Evolutionary conservation across 2,329 filamentous ascomycete species (phyloP), one percentile per base, ranked within the genome.

Genomic region (Pleurostoma richardsiae): DNA sequence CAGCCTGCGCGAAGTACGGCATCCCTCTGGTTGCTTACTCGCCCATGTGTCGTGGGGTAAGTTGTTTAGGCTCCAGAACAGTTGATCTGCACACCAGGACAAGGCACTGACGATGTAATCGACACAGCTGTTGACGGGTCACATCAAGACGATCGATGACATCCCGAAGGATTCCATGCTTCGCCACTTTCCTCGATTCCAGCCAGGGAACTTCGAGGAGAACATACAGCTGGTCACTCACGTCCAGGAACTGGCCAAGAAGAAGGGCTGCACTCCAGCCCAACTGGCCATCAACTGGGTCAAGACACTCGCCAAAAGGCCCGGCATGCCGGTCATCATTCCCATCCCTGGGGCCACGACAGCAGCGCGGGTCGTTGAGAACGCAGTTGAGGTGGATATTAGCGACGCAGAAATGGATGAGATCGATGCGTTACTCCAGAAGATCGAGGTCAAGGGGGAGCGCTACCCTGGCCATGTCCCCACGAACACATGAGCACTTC

Each of bases 21-120:
- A 83, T 85, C 41, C 74, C 79, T 0, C 66, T 84, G 40, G 56
- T 82, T 3, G 77, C 76, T 2, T 83, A 63, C 51, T 46, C 83
- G 40, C 87, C 88, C 1, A 70, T 90, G 0, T 83, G 86, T 4
- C 70, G 78, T 29, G 75, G 76, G 2, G 52, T 55, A 41, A 46
- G 33, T 36, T 6, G 11, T 7, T 19, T 31, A 8, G 33, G n/a
- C n/a, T 8, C 33, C 8, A 36, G 33, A n/a, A 36, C n/a, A 8
- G n/a, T 36, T 36, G 33, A 8, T 36, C n/a, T n/a, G 8, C n/a
- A 36, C n/a, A 36, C 33, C n/a, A 19, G 19, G 19, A 19, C 19
- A 19, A 19, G 19, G 19, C 19, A 19, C 19, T 19, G 19, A 19
- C 19, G 19, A 19, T 19, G 19, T 19, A 19, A 19, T 19, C 19